Percentiles rank a stretch among this genome's conserved stretches.
phyloP scores from a whole-genome alignment of 257 asterid genomes.

The Coffea eugenioides region DNA sequence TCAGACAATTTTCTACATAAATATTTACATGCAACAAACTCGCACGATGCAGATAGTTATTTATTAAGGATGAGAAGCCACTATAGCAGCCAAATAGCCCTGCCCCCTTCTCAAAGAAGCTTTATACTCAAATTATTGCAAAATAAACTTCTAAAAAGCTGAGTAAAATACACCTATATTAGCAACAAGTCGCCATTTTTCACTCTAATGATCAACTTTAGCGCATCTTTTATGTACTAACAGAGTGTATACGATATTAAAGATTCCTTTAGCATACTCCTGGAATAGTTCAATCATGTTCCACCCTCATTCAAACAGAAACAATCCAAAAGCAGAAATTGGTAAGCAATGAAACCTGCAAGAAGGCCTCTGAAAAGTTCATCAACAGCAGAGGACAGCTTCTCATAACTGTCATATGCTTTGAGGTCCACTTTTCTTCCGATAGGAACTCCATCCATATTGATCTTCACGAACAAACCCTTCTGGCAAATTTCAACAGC shows the following conservation, averaged over 20 bases:
- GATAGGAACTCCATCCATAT: slow-evolving; percentile 95
- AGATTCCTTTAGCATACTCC: neutral
- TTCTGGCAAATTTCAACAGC: slow-evolving; percentile 36
- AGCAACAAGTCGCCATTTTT: neutral
- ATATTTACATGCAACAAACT: neutral
- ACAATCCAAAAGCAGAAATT: neutral
- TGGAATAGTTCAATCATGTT: slow-evolving; percentile 6
- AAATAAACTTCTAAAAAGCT: neutral
- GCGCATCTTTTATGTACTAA: no score
- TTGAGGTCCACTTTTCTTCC: slow-evolving; percentile 91
- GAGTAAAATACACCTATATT: neutral
- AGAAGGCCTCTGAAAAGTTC: slow-evolving; percentile 86
- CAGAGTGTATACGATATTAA: neutral
- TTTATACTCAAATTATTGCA: neutral
- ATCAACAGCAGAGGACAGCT: slow-evolving; percentile 70
- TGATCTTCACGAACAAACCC: slow-evolving; percentile 80
- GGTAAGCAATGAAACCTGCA: slow-evolving; percentile 48
- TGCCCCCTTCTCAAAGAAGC: neutral
- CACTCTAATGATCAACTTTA: neutral
- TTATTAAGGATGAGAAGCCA: neutral
- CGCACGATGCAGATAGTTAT: neutral
- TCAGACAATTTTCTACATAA: neutral
- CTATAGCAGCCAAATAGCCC: neutral
- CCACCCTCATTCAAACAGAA: neutral
- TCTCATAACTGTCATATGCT: slow-evolving; percentile 67